These are phyloP conservation scores for Suillus hirtellus DNA, from an alignment of 768 basidiomycete species.

Conservation along the genomic window DNA sequence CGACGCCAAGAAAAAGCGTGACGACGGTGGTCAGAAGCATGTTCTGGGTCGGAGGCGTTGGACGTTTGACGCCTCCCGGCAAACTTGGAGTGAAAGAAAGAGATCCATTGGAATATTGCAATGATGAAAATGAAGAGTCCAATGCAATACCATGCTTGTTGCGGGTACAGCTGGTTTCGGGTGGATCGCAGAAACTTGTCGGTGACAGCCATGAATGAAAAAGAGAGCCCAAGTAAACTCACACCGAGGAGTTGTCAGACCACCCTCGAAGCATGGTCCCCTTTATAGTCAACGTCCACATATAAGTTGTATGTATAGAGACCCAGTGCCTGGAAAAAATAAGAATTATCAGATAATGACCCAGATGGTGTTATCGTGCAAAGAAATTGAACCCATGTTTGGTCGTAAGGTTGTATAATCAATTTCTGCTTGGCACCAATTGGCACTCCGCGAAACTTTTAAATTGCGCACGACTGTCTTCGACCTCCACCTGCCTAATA, in stretches of 20 bases:
- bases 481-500: background rate
- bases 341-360: background rate
- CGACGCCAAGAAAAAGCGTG: conserved; percentile 41
- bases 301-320: no score
- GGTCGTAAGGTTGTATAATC: no score
- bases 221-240: background rate
- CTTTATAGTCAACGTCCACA: background rate
- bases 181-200: conserved; percentile 6
- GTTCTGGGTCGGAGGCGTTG: conserved; percentile 9
- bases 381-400: no score
- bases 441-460: background rate
- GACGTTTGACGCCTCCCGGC: background rate
- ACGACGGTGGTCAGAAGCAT: conserved; percentile 17
- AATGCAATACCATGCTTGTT: conserved; percentile 17
- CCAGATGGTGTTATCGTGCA: no score
- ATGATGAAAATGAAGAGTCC: conserved; percentile 17
- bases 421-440: background rate
- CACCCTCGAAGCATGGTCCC: background rate
- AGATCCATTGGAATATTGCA: conserved; percentile 15
- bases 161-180: conserved; percentile 13
- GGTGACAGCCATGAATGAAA: conserved; percentile 4
- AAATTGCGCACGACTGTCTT: background rate
- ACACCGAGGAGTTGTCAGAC: background rate
- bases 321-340: conserved; percentile 1
- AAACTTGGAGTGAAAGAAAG: conserved; percentile 19